These are phyloP conservation scores for Cryphonectria naterciae DNA, from an alignment of 2,329 filamentous ascomycete genomes.

Conservation along the genomic window DNA sequence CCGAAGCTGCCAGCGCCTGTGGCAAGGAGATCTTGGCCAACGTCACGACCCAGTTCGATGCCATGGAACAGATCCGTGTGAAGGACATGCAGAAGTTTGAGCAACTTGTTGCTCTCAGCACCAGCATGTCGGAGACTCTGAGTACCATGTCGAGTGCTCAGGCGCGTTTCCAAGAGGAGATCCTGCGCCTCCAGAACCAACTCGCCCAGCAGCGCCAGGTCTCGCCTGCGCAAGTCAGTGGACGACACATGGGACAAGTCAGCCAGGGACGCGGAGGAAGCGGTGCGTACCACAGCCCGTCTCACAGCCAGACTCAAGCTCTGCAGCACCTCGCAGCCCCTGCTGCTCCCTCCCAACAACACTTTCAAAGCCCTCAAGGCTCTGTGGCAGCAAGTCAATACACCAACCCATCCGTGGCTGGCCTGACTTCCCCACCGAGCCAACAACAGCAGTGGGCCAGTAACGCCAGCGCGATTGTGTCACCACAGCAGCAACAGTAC, in stretches of 20 bases:
- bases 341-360: constrained; percentile 20
- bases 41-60: constrained; percentile 54
- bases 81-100: constrained; percentile 69
- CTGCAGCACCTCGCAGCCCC: constrained; percentile 24
- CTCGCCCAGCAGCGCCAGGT: constrained; percentile 34
- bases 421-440: constrained; percentile 11
- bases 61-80: constrained; percentile 55
- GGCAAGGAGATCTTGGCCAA: constrained; percentile 70
- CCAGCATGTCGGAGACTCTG: constrained; percentile 69
- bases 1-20: constrained; percentile 69
- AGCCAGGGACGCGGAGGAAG: constrained; percentile 27
- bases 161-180: constrained; percentile 67
- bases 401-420: constrained; percentile 21
- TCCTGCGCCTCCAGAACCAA: constrained; percentile 55
- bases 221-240: constrained; percentile 29
- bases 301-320: constrained; percentile 26
- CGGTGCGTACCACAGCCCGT: constrained; percentile 28
- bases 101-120: constrained; percentile 69
- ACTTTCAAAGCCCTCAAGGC: constrained; percentile 22
- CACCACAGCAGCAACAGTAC: constrained; percentile 24
- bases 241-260: constrained; percentile 34
- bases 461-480: constrained; percentile 15
- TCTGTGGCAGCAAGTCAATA: constrained; percentile 23
- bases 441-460: constrained; percentile 25
- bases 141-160: constrained; percentile 71